Conservation (phyloP, 1,284 basidiomycete genomes). For the Phylloporus gajari region DNA sequence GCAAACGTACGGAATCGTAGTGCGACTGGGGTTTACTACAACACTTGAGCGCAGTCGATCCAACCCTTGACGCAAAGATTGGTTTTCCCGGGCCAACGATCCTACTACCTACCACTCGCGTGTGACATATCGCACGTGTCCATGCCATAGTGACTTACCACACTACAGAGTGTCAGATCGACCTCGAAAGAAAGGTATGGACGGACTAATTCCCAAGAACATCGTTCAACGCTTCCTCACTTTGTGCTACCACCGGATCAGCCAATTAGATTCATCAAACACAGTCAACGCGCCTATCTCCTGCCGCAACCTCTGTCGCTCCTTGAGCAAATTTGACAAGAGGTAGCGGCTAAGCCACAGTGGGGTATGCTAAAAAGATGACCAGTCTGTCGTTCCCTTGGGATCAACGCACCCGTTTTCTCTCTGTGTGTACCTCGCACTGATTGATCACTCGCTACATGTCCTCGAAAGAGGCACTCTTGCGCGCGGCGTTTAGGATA, state of each 20-base stretch:
- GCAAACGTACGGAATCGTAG: background rate
- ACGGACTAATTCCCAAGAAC: constrained; percentile 19
- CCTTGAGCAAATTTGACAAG: constrained; percentile 6
- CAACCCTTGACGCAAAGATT: constrained; percentile 6
- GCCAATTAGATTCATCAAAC: constrained; percentile 5
- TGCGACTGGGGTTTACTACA: too few species aligned
- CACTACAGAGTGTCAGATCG: background rate
- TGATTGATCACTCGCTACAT: too few species aligned
- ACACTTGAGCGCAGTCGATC: background rate
- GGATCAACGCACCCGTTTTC: too few species aligned
- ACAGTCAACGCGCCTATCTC: constrained; percentile 7
- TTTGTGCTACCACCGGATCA: constrained; percentile 5
- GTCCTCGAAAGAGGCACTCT: too few species aligned
- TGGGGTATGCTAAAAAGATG: constrained; percentile 9
- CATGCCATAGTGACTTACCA: constrained; percentile 5
- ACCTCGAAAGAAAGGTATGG: background rate
- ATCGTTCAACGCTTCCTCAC: constrained; percentile 8
- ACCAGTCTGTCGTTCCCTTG: too few species aligned
- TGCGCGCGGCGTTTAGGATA: too few species aligned
- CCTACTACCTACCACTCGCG: background rate
- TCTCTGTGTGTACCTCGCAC: too few species aligned
- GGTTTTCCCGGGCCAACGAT: background rate
- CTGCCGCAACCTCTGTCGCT: background rate
- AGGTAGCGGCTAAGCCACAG: constrained; percentile 9
- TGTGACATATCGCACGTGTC: background rate